These are phyloP conservation scores for Cercospora sp. DNA, from an alignment of 2,329 filamentous ascomycete species.

Conservation along the genomic window DNA sequence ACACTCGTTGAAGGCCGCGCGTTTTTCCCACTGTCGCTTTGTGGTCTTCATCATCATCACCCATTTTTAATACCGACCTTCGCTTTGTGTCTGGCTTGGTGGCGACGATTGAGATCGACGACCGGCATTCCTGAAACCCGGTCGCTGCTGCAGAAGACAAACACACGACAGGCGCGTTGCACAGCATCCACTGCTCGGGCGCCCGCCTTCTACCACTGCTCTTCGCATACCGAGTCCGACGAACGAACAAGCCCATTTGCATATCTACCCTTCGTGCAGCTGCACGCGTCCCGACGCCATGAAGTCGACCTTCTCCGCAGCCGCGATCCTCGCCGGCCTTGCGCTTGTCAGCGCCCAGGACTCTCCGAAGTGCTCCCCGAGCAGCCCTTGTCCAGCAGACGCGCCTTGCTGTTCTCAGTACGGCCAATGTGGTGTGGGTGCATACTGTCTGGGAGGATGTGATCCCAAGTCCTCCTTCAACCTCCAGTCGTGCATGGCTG, in stretches of 20 bases:
- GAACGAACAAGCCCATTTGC: not conserved
- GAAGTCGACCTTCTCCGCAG: slow-evolving; percentile 34
- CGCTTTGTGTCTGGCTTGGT: slow-evolving; percentile 15
- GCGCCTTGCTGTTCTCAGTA: slow-evolving; percentile 59
- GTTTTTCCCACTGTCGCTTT: slow-evolving; percentile 13
- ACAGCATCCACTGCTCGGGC: slow-evolving; percentile 12
- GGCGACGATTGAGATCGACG: slow-evolving; percentile 8
- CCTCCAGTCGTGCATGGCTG: slow-evolving; percentile 81
- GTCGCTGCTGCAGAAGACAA: slow-evolving; percentile 12
- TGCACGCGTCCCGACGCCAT: slow-evolving; percentile 23
- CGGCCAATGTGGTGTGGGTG: slow-evolving; percentile 87
- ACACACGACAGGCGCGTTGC: slow-evolving; percentile 12
- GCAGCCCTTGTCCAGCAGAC: slow-evolving; percentile 35
- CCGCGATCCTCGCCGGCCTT: slow-evolving; percentile 37
- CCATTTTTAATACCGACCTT: slow-evolving; percentile 7
- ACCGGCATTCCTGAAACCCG: slow-evolving; percentile 7
- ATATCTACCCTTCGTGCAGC: slow-evolving; percentile 11
- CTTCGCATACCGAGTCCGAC: not conserved
- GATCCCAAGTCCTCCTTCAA: slow-evolving; percentile 81
- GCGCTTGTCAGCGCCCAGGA: slow-evolving; percentile 30
- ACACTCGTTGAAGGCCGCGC: slow-evolving; percentile 18
- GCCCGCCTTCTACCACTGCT: not conserved
- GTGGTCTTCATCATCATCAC: slow-evolving; percentile 1
- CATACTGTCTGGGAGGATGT: slow-evolving; percentile 94
- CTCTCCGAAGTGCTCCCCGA: slow-evolving; percentile 35